Base-by-base conservation (phyloP, 192 early-diverging fungal genomes). In the Gigaspora rosea region DNA sequence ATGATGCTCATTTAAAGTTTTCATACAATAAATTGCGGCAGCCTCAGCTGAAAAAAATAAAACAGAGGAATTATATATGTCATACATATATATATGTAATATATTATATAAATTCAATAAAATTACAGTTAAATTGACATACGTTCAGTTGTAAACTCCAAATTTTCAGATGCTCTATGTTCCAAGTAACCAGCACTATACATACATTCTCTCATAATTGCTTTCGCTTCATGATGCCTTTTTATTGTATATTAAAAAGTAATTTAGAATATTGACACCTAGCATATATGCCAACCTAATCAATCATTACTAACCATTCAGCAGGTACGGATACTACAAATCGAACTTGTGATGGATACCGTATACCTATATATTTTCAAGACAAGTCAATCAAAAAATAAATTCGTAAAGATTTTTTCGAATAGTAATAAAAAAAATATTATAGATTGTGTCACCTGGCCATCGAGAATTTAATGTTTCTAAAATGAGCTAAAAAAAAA, bases 121-220 rank as follows among this genome's bases (percentile, higher is more conserved):
- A 48, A 27, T 36, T 33, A 64, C 13, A 64, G 33, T 10, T 36
- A 56, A 35, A 32, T 36, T 33, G 16, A 63, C 58, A 13, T 74
- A 74, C 72, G 64, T 52, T 76, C 64, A 22, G 62, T 41, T 1
- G 51, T 76, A 36, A 76, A 76, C 18, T 67, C 75, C 35, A 76
- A 20, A 41, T 67, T 36, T 16, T 76, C 64, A 16, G 75, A 76
- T 48, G 41, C 33, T n/a, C 27, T 51, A 16, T 81, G 59, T 58
- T 81, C 69, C 22, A 89, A 86, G 18, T 86, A 75, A 52, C 82
- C 85, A 32, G 88, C 88, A 49, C 85, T 78, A 36, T 83, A 82
- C 33, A 85, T 86, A 27, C 86, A 84, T 32, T 85, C 82, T 56
- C 88, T 78, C 88, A 89, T 89, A 33, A 82, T 81, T 8, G 79